Evolutionary conservation across 345 rosid genomes (phyloP).

Genomic region (Brassica napus): Da-Ae NC_063447.1:16121001-16121500

Average conservation of each 20-base stretch:
- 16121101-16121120: constrained; percentile 69
- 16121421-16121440: constrained; percentile 74
- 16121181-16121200: constrained; percentile 76
- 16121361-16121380: constrained; percentile 77
- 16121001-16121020: background rate
- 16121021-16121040: constrained; percentile 14
- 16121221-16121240: constrained; percentile 68
- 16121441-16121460: constrained; percentile 75
- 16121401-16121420: constrained; percentile 85
- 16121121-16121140: constrained; percentile 75
- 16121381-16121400: constrained; percentile 91
- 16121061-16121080: too few species aligned
- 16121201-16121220: constrained; percentile 70
- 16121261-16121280: constrained; percentile 88
- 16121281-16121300: constrained; percentile 68
- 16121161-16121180: constrained; percentile 94
- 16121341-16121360: constrained; percentile 82
- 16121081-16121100: constrained; percentile 21
- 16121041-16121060: background rate
- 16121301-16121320: constrained; percentile 74
- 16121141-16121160: constrained; percentile 81
- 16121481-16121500: constrained; percentile 68
- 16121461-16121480: constrained; percentile 65
- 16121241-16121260: constrained; percentile 64
- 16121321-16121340: constrained; percentile 44